A percentile compares a stretch with the other conserved stretches of the same genome.
These are phyloP conservation scores for Ormosia emarginata DNA, from an alignment of 306 rosid genomes.

Conservation along the genomic window DNA sequence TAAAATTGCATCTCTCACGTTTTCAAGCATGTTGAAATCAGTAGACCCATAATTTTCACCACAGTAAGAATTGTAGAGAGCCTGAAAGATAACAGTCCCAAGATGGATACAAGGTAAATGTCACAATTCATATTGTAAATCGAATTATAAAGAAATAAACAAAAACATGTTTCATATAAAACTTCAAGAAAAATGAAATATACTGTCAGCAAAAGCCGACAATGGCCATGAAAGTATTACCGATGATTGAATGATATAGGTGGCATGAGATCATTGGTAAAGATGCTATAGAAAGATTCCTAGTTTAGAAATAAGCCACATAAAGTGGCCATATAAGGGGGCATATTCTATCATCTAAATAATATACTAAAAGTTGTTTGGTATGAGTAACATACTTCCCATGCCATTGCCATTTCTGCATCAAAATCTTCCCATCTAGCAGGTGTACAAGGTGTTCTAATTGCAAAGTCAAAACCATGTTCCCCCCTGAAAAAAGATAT, in stretches of 20 bases:
- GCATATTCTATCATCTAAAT: conserved; percentile 9
- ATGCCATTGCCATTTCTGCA: conserved; percentile 82
- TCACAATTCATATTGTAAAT: conserved; percentile 2
- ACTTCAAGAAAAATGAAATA: conserved; percentile 5
- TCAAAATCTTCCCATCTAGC: conserved; percentile 94
- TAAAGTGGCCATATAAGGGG: neutral
- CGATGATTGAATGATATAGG: neutral
- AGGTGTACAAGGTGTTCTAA: conserved; percentile 84
- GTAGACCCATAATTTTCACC: conserved; percentile 87
- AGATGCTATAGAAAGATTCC: conserved; percentile 1
- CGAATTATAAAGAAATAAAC: neutral
- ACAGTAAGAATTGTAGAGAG: conserved; percentile 77
- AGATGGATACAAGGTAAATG: conserved; percentile 9
- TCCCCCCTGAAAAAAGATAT: conserved; percentile 57
- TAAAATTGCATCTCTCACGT: conserved; percentile 86
- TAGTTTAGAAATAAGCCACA: neutral
- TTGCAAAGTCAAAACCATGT: conserved; percentile 82
- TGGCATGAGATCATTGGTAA: neutral
- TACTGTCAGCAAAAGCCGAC: neutral
- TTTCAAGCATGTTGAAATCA: conserved; percentile 68
- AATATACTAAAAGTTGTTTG: neutral
- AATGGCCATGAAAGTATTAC: neutral
- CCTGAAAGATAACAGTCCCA: conserved; percentile 44
- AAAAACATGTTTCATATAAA: neutral
- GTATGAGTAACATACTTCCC: conserved; percentile 72